Evolutionary conservation across 176 grass and related monocot genomes (phyloP).

Genomic region (Zizania latifolia): DNA sequence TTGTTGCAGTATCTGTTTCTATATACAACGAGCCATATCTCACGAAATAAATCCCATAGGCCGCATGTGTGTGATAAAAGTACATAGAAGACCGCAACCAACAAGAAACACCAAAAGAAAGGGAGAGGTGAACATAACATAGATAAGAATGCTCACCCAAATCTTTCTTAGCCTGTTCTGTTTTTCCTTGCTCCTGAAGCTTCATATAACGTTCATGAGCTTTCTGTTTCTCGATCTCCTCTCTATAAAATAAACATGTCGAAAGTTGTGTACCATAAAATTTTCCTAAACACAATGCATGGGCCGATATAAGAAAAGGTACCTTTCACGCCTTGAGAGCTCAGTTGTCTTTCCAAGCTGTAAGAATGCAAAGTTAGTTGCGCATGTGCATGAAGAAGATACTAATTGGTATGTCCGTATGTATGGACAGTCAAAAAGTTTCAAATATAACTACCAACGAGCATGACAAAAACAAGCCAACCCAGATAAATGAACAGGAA

Average conservation of each 20-base stretch:
- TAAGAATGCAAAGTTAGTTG: conserved; percentile 31
- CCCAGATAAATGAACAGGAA: not conserved
- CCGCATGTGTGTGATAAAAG: not conserved
- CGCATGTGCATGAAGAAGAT: not conserved
- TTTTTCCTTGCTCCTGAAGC: conserved; percentile 99
- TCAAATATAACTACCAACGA: conserved; percentile 15
- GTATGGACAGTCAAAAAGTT: not conserved
- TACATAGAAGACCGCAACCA: not conserved
- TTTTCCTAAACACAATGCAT: not conserved
- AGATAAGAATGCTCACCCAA: conserved; percentile 62
- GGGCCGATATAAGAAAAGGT: not conserved
- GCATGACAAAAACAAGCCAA: not conserved
- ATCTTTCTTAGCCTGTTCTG: conserved; percentile 90
- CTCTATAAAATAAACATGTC: conserved; percentile 38
- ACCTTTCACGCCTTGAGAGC: conserved; percentile 98
- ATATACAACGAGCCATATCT: not conserved
- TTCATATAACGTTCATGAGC: conserved; percentile 98
- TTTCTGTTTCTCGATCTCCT: conserved; percentile 96
- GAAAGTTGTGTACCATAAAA: not conserved
- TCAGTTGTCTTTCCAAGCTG: conserved; percentile 81
- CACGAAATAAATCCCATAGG: not conserved
- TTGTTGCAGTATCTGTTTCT: not conserved
- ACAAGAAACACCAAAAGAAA: not conserved
- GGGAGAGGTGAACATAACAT: not conserved
- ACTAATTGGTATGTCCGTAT: not conserved